Base-by-base conservation (phyloP, 2,329 filamentous ascomycete genomes). In the Aspergillus novoparasiticus region DNA sequence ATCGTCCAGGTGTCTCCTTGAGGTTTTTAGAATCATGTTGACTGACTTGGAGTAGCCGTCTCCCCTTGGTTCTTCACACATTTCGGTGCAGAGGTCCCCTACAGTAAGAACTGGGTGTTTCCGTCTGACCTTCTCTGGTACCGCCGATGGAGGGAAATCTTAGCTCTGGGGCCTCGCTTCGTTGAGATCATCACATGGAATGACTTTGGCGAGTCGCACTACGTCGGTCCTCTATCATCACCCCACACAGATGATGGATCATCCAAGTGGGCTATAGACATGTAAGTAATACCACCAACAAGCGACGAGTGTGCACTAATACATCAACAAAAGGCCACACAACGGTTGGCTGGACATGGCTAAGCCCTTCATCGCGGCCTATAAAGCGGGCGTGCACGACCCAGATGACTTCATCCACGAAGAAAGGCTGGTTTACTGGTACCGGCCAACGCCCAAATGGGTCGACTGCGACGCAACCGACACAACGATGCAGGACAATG, bases 401-500 rank as follows among this genome's bases (percentile, higher is more conserved):
- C 67, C 69, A 5, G 61, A 69, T 36, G 60, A 66, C 9, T 80
- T 81, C 72, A 82, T 85, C 65, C 73, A 74, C 45, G 73, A 79
- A 19, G 84, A 87, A 26, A 77, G 83, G 71, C 71, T 86, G 8
- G 73, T 85, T 34, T 86, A 86, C 76, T 87, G 84, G 84, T 86
- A 85, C 72, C 80, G 84, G 0, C 84, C 83, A 2, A 84, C 81
- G 1, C 79, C 79, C 1, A 80, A 78, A 62, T 61, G 65, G 11
- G 69, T 83, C 39, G 69, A 84, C 70, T 86, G 85, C 71, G 83
- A 85, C 61, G 70, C 79, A 9, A 86, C 84, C 16, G 84, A 86
- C 67, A 85, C 81, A 1, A 80, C 65, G 61, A 71, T 41, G 78
- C 75, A 36, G 71, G 73, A 12, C 76, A 43, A 80, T 39, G 78